Conservation (phyloP, 2,329 filamentous ascomycete species). For the Xylariales sp. region DNA sequence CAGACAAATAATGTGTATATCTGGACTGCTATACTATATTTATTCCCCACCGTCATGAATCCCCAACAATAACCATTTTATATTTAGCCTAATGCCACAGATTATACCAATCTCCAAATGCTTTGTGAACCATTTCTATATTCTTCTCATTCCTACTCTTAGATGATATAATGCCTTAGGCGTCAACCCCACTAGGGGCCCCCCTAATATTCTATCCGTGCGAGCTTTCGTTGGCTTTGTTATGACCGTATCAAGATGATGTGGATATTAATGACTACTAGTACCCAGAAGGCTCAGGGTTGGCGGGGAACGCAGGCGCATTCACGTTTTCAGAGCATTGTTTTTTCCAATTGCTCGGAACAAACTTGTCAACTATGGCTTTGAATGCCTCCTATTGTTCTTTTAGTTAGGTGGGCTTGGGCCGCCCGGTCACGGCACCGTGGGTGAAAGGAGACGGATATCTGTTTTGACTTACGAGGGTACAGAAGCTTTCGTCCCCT, state of each 20-base stretch:
- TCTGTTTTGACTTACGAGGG: slow-evolving; percentile 68
- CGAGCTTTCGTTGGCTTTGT: not conserved
- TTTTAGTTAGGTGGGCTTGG: no score
- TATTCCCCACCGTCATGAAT: not conserved
- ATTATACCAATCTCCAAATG: not conserved
- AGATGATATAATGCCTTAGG: not conserved
- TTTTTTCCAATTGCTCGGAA: slow-evolving; percentile 79
- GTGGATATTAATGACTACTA: slow-evolving; percentile 39
- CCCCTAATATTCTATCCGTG: not conserved
- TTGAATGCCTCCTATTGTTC: slow-evolving; percentile 82
- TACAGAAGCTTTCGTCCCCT: slow-evolving; percentile 91
- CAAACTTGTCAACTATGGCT: slow-evolving; percentile 88
- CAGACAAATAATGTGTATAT: no score
- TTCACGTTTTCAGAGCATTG: slow-evolving; percentile 62
- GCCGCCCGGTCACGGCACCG: no score
- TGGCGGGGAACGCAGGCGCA: slow-evolving; percentile 58
- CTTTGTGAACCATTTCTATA: not conserved
- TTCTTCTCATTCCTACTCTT: not conserved
- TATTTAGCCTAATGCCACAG: not conserved
- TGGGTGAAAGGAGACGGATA: not conserved
- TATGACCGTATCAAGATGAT: not conserved
- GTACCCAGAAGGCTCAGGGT: slow-evolving; percentile 65
- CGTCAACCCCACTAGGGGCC: not conserved
- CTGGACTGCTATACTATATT: no score
- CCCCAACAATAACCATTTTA: not conserved